A percentile compares a stretch with the other conserved stretches of the same genome.
Conservation (phyloP, 2,329 filamentous ascomycete genomes). For the Diaporthe vexans region DNA sequence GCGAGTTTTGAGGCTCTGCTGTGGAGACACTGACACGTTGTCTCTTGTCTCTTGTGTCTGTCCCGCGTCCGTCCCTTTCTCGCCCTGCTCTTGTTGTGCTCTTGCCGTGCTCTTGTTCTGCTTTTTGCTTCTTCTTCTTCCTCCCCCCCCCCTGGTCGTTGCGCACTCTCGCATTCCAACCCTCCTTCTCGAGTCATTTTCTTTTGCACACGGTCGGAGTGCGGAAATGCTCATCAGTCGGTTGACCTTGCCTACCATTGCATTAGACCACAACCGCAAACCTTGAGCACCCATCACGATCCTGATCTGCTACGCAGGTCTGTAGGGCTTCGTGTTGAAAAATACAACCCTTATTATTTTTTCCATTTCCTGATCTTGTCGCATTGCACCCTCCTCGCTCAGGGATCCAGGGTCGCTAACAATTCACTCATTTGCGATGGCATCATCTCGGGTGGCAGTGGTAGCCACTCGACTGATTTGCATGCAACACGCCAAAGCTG, state of each 20-base stretch:
- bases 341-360: not conserved
- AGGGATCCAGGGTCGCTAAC: not conserved
- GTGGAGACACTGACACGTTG: constrained; percentile 27
- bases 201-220: not conserved
- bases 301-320: not conserved
- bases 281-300: not conserved
- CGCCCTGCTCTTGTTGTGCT: not conserved
- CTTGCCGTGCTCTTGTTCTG: constrained; percentile 1
- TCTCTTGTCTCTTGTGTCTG: constrained; percentile 20
- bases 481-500: constrained; percentile 6
- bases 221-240: not conserved
- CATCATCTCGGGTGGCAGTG: constrained; percentile 31
- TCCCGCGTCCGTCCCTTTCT: not conserved
- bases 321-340: not conserved
- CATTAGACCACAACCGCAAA: not conserved
- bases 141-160: not conserved
- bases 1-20: constrained; percentile 33
- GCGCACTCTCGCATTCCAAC: constrained; percentile 18
- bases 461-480: constrained; percentile 14
- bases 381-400: not conserved
- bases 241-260: not conserved
- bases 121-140: not conserved
- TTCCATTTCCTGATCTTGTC: not conserved
- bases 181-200: constrained; percentile 6
- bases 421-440: constrained; percentile 5